These are phyloP conservation scores for Orbilia javanica DNA, from an alignment of 2,329 filamentous ascomycete species.

Conservation along the genomic window DNA sequence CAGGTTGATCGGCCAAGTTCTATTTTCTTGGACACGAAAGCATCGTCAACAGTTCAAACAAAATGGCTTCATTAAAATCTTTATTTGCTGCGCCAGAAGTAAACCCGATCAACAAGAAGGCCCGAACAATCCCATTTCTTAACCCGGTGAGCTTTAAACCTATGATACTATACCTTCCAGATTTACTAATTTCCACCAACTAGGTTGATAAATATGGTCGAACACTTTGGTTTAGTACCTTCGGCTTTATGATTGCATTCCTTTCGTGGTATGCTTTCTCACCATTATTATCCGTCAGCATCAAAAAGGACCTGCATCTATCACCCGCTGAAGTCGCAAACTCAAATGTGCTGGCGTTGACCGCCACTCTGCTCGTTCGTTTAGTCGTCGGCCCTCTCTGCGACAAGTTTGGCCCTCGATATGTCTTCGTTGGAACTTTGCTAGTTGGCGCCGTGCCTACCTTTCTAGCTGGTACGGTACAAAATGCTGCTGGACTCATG, in stretches of 20 bases:
- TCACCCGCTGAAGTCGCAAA: slow-evolving; percentile 80
- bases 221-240: slow-evolving; percentile 90
- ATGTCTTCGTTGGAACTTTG: slow-evolving; percentile 82
- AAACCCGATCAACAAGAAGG: slow-evolving; percentile 87
- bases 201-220: slow-evolving; percentile 78
- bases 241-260: slow-evolving; percentile 88
- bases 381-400: slow-evolving; percentile 84
- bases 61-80: slow-evolving; percentile 46
- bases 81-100: slow-evolving; percentile 73
- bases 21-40: not conserved
- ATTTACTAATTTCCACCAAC: slow-evolving; percentile 5
- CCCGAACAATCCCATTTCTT: slow-evolving; percentile 80
- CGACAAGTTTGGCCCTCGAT: slow-evolving; percentile 83
- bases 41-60: not conserved
- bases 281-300: slow-evolving; percentile 81
- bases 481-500: slow-evolving; percentile 76
- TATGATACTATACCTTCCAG: not conserved
- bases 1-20: not conserved
- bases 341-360: slow-evolving; percentile 87
- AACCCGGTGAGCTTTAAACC: slow-evolving; percentile 72
- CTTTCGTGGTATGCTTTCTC: slow-evolving; percentile 95
- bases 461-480: slow-evolving; percentile 82
- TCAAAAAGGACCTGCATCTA: slow-evolving; percentile 81
- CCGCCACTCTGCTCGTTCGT: slow-evolving; percentile 78
- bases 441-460: slow-evolving; percentile 83